Percentiles rank a stretch among this genome's conserved stretches.
Evolutionary conservation across 352 stramenopile species (phyloP).

Genomic region (Aphanomyces invadans): DNA sequence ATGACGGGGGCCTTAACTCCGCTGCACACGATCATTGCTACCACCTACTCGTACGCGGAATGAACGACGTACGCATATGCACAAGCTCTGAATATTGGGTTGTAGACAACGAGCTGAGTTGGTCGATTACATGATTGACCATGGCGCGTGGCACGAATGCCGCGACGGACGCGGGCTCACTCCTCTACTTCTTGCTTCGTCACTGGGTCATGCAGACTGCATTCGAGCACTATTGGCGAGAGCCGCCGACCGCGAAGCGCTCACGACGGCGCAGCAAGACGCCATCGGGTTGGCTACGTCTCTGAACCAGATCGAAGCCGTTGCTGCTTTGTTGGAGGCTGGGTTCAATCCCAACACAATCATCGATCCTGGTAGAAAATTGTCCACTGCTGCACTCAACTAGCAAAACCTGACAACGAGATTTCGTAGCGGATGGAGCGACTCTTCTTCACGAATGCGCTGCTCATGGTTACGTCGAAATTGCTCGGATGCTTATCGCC

Average conservation of each 20-base stretch:
- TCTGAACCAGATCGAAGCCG: constrained; percentile 33
- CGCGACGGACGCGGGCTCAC: constrained; percentile 54
- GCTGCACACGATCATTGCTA: constrained; percentile 60
- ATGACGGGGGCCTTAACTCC: constrained; percentile 39
- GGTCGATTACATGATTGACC: constrained; percentile 77
- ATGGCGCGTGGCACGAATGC: constrained; percentile 74
- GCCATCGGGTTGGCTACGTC: neutral
- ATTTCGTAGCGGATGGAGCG: constrained; percentile 30
- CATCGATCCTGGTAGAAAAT: constrained; percentile 22
- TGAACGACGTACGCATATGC: too few species aligned
- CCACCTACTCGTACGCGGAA: constrained; percentile 14
- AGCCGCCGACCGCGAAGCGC: constrained; percentile 36
- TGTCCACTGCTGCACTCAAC: too few species aligned
- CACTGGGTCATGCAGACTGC: constrained; percentile 49
- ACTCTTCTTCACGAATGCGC: constrained; percentile 59
- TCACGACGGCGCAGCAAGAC: constrained; percentile 31
- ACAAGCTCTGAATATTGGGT: too few species aligned
- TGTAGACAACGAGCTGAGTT: constrained; percentile 40
- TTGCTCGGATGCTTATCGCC: constrained; percentile 31
- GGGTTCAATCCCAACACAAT: constrained; percentile 4
- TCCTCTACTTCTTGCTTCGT: constrained; percentile 48
- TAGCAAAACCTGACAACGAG: neutral
- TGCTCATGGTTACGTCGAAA: constrained; percentile 44
- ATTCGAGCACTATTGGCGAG: constrained; percentile 64
- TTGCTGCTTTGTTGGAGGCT: constrained; percentile 41